Evolutionary conservation across 2,329 filamentous ascomycete genomes (phyloP), one percentile per base, ranked within the genome.

Genomic region (Hyphodiscus sp.): DNA sequence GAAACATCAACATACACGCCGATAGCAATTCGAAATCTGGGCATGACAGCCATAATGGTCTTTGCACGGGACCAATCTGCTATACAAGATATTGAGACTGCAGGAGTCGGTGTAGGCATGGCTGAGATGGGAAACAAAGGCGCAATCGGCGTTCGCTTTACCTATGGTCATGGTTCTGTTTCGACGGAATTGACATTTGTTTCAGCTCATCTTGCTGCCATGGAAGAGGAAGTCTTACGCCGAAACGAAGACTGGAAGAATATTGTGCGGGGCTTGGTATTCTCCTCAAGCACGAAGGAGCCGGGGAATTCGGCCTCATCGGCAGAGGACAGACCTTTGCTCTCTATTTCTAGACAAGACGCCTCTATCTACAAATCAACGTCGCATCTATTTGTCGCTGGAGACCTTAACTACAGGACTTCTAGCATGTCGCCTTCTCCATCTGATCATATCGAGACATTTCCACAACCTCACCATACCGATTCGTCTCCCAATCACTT

Each of bases 91-190:
- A 73, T 94, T n/a, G 80, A 89, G 59, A 84, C 82, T n/a, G 89
- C 87, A 1, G 88, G 87, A 50, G 86, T 91, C 1, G 91, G 94
- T 0, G 87, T 96, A 47, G 94, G 94, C 0, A 70, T 91, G 1
- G 85, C 84, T 54, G 86, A 92, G 48, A 94, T 96, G 86, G 94
- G 91, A 16, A 96, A 96, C 70, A 99, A 99, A 71, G 94, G 92
- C 29, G 92, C 91, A 2, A 87, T 95, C 0, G 94, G 87, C 0
- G 76, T 92, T 56, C 79, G 91, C 33, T 71, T 94, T 44, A 77
- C 82, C 15, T 86, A 89, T 63, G 65, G 70, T 6, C 63, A 59
- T 29, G 61, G 58, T 10, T 63, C 62, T 19, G 65, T 58, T 47
- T 73, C 73, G 4, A 79, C 86, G 23, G 81, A 88, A 63, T 69